These are phyloP conservation scores for Nemania diffusa DNA, from an alignment of 2,329 filamentous ascomycete species.

Conservation along the genomic window DNA sequence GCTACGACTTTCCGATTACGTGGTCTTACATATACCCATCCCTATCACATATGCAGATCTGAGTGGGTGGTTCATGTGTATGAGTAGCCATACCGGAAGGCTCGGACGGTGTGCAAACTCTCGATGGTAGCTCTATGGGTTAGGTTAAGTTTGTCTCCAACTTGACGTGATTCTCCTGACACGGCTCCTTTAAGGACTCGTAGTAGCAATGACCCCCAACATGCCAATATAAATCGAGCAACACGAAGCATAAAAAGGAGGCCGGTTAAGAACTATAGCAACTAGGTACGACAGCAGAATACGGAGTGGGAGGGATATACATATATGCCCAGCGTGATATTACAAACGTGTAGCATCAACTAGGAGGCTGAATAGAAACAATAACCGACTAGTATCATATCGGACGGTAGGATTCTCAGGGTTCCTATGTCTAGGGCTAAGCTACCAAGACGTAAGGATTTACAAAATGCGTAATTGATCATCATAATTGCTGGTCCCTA, in stretches of 20 bases:
- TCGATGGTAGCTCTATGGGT: constrained; percentile 2
- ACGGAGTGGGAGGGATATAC: background rate
- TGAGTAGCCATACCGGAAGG: background rate
- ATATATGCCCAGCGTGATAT: background rate
- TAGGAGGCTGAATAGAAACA: background rate
- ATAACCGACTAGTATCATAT: background rate
- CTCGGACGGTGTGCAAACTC: background rate
- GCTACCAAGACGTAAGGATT: background rate
- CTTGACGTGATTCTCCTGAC: background rate
- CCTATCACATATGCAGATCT: background rate
- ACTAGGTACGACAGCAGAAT: background rate
- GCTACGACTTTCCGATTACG: background rate
- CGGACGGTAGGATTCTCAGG: background rate
- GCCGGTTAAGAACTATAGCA: background rate
- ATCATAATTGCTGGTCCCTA: background rate
- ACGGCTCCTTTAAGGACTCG: background rate
- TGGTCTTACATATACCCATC: background rate
- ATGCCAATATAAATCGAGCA: background rate
- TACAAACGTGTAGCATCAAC: background rate
- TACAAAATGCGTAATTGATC: background rate
- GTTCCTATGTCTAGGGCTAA: background rate
- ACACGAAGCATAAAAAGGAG: background rate
- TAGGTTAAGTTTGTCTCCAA: constrained; percentile 10
- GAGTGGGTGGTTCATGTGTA: background rate
- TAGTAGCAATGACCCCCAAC: background rate